Conservation (phyloP, 352 stramenopile genomes). For the Pythium phragmitis region DNA sequence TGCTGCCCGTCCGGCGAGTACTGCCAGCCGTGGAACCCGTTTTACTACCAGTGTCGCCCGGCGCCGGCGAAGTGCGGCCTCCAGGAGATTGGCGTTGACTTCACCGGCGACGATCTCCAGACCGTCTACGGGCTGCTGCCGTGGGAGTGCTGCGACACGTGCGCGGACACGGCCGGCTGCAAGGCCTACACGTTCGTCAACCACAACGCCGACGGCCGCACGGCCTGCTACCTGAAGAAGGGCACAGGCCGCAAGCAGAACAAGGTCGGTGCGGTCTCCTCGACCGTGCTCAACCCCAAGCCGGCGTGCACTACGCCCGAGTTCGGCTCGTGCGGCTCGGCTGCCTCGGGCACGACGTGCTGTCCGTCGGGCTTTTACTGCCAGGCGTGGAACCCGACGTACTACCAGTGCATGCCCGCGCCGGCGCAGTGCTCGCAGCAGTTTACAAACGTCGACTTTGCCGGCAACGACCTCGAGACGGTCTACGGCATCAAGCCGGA, state of each 20-base stretch:
- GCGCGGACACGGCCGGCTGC: conserved; percentile 37
- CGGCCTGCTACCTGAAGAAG: conserved; percentile 54
- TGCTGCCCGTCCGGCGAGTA: conserved; percentile 45
- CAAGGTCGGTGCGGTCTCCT: conserved; percentile 9
- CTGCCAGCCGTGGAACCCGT: conserved; percentile 50
- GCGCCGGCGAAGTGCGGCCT: conserved; percentile 42
- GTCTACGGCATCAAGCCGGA: conserved; percentile 32
- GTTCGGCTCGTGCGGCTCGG: conserved; percentile 13
- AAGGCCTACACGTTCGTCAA: conserved; percentile 64
- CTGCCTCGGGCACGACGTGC: conserved; percentile 15
- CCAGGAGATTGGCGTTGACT: conserved; percentile 46
- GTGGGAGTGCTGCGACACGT: conserved; percentile 43
- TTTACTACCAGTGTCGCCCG: conserved; percentile 43
- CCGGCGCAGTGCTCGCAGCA: conserved; percentile 37
- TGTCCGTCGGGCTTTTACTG: conserved; percentile 28
- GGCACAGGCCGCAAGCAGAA: conserved; percentile 8
- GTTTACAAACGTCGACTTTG: conserved; percentile 44
- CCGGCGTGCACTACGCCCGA: conserved; percentile 12
- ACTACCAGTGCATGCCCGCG: conserved; percentile 32
- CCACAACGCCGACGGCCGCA: conserved; percentile 43
- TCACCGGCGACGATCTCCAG: conserved; percentile 46
- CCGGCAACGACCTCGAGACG: conserved; percentile 44
- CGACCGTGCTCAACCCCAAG: conserved; percentile 10
- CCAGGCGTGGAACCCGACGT: conserved; percentile 27
- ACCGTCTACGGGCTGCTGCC: conserved; percentile 43